These are phyloP conservation scores for Aspergillus chevalieri DNA, from an alignment of 2,329 filamentous ascomycete species.

Conservation along the genomic window DNA sequence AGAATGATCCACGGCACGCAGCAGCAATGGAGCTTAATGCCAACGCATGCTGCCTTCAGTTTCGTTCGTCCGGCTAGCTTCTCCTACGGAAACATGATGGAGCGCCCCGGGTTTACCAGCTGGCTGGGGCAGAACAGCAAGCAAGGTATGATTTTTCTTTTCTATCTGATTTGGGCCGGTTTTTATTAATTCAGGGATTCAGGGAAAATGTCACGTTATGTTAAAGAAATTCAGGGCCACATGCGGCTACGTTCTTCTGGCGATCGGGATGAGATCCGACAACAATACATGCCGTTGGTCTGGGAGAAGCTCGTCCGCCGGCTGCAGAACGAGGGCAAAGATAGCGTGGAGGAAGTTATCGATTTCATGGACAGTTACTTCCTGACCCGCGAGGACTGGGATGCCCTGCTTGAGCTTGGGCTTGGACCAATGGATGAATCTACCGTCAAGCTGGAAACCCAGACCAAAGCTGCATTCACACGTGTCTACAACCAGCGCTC, in stretches of 20 bases:
- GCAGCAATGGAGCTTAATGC: conserved; percentile 98
- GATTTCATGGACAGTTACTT: conserved; percentile 96
- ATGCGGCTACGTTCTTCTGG: conserved; percentile 89
- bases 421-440: conserved; percentile 77
- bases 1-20: conserved; percentile 97
- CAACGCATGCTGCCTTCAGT: conserved; percentile 89
- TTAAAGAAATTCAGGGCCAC: conserved; percentile 93
- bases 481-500: conserved; percentile 79
- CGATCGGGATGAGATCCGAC: conserved; percentile 86
- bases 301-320: conserved; percentile 74
- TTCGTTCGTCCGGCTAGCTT: conserved; percentile 89
- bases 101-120: conserved; percentile 68
- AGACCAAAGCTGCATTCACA: conserved; percentile 86
- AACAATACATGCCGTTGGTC: conserved; percentile 85
- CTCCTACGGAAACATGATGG: conserved; percentile 68
- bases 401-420: conserved; percentile 84
- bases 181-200: conserved; percentile 4
- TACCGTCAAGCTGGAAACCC: conserved; percentile 68
- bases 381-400: conserved; percentile 89
- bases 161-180: neutral
- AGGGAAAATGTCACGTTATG: conserved; percentile 64
- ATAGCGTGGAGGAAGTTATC: conserved; percentile 75
- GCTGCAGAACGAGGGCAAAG: conserved; percentile 72
- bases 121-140: conserved; percentile 98
- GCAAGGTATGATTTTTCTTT: conserved; percentile 49